phyloP scores from a whole-genome alignment of 2,329 filamentous ascomycete genomes.

The Curvularia lunata region DNA sequence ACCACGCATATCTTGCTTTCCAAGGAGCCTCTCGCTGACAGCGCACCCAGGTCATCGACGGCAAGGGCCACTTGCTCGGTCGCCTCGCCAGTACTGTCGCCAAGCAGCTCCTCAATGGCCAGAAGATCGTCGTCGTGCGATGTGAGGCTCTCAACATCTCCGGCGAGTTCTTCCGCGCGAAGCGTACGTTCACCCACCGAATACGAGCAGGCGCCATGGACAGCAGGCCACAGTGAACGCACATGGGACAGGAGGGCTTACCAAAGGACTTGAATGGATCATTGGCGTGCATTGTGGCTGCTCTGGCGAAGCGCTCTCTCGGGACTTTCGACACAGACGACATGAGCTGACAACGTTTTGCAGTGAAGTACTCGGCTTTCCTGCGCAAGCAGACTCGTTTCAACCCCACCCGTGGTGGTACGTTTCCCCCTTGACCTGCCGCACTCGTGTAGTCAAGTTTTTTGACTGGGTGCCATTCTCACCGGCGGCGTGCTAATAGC shows the following conservation, averaged over 20 bases:
- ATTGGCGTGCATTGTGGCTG: conserved; percentile 18
- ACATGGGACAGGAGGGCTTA: conserved; percentile 6
- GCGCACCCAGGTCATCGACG: conserved; percentile 78
- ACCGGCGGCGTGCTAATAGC: conserved; percentile 25
- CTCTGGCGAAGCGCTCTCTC: conserved; percentile 13
- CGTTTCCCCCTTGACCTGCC: conserved; percentile 50
- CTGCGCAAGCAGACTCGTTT: conserved; percentile 99
- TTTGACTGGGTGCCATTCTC: background rate
- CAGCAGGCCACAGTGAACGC: conserved; percentile 23
- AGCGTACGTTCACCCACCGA: conserved; percentile 77
- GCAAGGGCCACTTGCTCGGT: conserved; percentile 99
- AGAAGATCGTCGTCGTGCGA: conserved; percentile 99
- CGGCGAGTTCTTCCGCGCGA: conserved; percentile 99
- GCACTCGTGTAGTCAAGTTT: background rate
- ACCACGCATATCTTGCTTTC: conserved; percentile 6
- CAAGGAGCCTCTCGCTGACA: conserved; percentile 37
- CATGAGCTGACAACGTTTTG: conserved; percentile 49
- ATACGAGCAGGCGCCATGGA: conserved; percentile 18
- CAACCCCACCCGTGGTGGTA: conserved; percentile 98
- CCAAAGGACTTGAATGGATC: background rate
- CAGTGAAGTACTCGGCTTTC: conserved; percentile 99
- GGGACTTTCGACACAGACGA: conserved; percentile 10
- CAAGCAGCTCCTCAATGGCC: conserved; percentile 98
- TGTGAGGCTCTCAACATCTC: conserved; percentile 99
- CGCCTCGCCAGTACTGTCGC: conserved; percentile 97